Evolutionary conservation across 2,329 filamentous ascomycete species (phyloP), one percentile per base, ranked within the genome.

Genomic region (Sporothrix pseudoabietina): DNA sequence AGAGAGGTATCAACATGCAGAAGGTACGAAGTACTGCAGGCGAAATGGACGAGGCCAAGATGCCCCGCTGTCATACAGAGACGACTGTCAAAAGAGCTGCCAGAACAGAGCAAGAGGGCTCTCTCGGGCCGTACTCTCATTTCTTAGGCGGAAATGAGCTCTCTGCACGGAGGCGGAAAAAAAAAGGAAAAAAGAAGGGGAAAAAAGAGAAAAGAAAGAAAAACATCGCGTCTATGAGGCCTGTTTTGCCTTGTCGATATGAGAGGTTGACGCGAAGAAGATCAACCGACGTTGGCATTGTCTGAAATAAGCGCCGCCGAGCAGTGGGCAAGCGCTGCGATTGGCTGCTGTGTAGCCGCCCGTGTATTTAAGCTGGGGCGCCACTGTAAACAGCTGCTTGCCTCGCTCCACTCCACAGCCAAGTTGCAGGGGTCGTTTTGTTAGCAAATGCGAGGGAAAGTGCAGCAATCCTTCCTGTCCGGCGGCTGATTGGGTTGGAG

Each of bases 261-360:
- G 32, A 57, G 69, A 63, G 66, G 41, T 57, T 16, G n/a, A 68
- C 30, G 61, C 39, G 39, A 41, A 41, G 22, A 39, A 39, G 6
- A 30, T 35, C 30, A 66, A 61, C 71, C 54, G 41, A 69, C 57
- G 39, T 22, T 59, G 52, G 30, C 19, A 44, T 73, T 47, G 81
- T 81, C 75, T 81, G 78, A 78, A 79, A 81, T 82, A 83, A 81
- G 81, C 83, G 83, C 83, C 81, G 77, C 75, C 71, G 72, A 75
- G 75, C 71, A 72, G 77, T 32, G 72, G 72, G 72, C 65, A 59
- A 55, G 75, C 71, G 73, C 75, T 68, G 10, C 66, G 61, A 80
- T 80, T 80, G 78, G 79, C 74, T 71, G 75, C n/a, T 26, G 75
- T 71, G 35, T 39, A 76, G 72, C 72, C 75, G 75, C 75, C 74